phyloP scores from a whole-genome alignment of 768 basidiomycete species.

The Termitomyces sp. region DNA sequence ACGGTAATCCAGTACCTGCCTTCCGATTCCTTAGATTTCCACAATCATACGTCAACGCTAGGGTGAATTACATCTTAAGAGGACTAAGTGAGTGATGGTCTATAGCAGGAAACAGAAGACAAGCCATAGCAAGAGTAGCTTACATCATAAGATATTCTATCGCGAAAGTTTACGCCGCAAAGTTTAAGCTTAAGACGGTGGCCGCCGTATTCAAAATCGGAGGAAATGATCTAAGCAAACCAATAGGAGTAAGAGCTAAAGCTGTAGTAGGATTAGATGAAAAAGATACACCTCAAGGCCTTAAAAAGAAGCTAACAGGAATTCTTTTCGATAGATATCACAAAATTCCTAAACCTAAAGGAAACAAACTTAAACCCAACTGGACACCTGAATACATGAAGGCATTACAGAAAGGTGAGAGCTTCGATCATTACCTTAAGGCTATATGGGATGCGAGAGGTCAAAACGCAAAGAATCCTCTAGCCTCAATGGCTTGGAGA shows the following conservation, averaged over 20 bases:
- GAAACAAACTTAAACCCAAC: neutral
- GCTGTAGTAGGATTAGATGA: too few species aligned
- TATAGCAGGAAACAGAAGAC: neutral
- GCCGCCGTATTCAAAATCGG: too few species aligned
- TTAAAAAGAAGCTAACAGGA: too few species aligned
- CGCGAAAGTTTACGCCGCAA: neutral
- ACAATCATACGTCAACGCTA: neutral
- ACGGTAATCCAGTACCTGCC: neutral
- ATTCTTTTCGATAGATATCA: neutral
- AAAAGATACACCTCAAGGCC: too few species aligned
- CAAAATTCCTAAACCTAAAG: neutral
- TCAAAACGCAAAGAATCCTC: neutral
- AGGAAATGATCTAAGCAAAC: too few species aligned
- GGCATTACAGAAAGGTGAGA: neutral
- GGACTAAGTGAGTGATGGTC: neutral
- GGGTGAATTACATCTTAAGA: neutral
- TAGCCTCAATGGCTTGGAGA: neutral
- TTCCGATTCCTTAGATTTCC: neutral
- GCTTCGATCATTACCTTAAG: neutral
- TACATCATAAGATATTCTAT: neutral
- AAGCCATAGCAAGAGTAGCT: neutral
- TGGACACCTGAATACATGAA: neutral
- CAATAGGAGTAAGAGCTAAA: too few species aligned
- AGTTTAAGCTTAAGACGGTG: too few species aligned
- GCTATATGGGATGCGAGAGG: neutral